A percentile compares a stretch with the other conserved stretches of the same genome.
These are phyloP conservation scores for Elaphomyces granulatus DNA, from an alignment of 495 filamentous ascomycete species.

Conservation along the genomic window DNA sequence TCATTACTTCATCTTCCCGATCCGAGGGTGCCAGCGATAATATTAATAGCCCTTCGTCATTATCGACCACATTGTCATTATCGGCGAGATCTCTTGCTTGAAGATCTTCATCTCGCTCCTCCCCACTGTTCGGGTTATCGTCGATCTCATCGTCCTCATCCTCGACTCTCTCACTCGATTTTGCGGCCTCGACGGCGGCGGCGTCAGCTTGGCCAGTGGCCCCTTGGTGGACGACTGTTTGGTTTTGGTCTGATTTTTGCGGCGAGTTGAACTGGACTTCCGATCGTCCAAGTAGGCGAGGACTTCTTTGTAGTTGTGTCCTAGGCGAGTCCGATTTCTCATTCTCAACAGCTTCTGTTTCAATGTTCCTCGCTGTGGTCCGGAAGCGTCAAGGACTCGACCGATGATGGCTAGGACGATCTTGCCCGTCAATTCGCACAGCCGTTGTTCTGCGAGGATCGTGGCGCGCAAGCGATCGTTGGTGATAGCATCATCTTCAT, in stretches of 20 bases:
- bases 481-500: conserved; percentile 32
- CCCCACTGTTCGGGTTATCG: conserved; percentile 35
- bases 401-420: conserved; percentile 66
- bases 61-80: conserved; percentile 37
- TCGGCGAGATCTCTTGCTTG: conserved; percentile 44
- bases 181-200: conserved; percentile 23
- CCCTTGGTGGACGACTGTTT: conserved; percentile 32
- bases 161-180: conserved; percentile 28
- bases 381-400: conserved; percentile 51
- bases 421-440: conserved; percentile 75
- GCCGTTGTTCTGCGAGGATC: conserved; percentile 60
- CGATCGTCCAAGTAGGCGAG: conserved; percentile 56
- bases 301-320: conserved; percentile 63
- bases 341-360: conserved; percentile 48
- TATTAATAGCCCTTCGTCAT: conserved; percentile 33
- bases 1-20: conserved; percentile 54
- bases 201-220: conserved; percentile 31
- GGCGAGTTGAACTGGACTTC: conserved; percentile 32
- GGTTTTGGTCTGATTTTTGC: conserved; percentile 29
- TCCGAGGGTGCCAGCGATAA: conserved; percentile 22
- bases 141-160: conserved; percentile 38
- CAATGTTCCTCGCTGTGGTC: conserved; percentile 43
- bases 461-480: conserved; percentile 42
- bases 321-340: conserved; percentile 51
- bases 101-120: conserved; percentile 46